These are phyloP conservation scores for Serendipita indica DNA, from an alignment of 768 basidiomycete genomes.

Conservation along the genomic window DNA sequence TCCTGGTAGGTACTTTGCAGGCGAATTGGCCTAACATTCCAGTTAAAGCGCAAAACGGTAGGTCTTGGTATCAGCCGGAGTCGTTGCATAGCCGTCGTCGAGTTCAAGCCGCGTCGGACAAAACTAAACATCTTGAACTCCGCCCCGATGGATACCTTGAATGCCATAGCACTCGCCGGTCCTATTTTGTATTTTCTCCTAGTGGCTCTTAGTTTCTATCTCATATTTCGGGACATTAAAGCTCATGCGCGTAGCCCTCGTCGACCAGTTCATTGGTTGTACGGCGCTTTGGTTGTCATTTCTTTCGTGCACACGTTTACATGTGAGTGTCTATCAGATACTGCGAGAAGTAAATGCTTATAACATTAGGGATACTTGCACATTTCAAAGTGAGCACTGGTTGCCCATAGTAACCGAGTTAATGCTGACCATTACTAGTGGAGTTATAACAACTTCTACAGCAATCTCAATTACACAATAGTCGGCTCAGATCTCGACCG, in stretches of 20 bases:
- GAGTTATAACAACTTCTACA: constrained; percentile 8
- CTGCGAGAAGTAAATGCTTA: background rate
- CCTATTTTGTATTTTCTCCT: constrained; percentile 24
- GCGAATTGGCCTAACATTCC: too few relatives aligned
- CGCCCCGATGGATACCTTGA: background rate
- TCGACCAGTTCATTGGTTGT: constrained; percentile 17
- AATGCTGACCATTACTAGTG: background rate
- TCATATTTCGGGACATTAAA: constrained; percentile 19
- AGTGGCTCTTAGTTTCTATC: constrained; percentile 21
- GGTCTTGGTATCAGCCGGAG: background rate
- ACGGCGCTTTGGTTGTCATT: constrained; percentile 23
- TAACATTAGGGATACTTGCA: background rate
- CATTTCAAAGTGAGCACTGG: background rate
- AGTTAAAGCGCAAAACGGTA: too few relatives aligned
- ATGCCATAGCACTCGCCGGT: constrained; percentile 1
- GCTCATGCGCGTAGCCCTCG: constrained; percentile 14
- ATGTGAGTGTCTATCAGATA: constrained; percentile 25
- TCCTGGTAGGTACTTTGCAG: background rate
- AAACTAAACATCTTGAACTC: background rate
- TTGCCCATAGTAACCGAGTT: background rate
- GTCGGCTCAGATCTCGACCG: constrained; percentile 19
- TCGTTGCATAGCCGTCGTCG: background rate
- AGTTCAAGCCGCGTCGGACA: background rate
- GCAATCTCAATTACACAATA: background rate
- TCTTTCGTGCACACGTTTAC: constrained; percentile 36